A percentile compares a stretch with the other conserved stretches of the same genome.
These are phyloP conservation scores for Cercospora citrullina DNA, from an alignment of 2,329 filamentous ascomycete species.

Conservation along the genomic window DNA sequence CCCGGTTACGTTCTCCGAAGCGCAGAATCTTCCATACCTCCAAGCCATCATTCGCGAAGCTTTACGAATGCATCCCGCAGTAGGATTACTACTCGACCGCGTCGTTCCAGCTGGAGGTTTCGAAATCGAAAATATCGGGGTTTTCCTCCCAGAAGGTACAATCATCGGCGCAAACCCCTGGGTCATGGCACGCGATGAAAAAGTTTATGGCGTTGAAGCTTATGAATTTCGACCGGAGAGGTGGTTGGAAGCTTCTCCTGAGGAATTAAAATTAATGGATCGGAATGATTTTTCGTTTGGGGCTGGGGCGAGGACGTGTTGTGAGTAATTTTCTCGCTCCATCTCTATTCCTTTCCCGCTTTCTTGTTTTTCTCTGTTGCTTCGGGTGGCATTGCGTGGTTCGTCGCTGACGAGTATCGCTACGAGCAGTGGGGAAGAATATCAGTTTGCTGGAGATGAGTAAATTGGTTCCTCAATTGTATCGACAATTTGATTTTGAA, in stretches of 20 bases:
- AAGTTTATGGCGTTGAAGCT: slow-evolving; percentile 37
- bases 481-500: slow-evolving; percentile 28
- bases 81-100: slow-evolving; percentile 44
- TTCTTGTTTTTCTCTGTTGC: background rate
- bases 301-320: slow-evolving; percentile 21
- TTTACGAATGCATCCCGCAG: slow-evolving; percentile 47
- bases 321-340: background rate
- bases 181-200: slow-evolving; percentile 36
- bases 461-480: slow-evolving; percentile 35
- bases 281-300: slow-evolving; percentile 36
- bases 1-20: slow-evolving; percentile 36
- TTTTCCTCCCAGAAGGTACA: slow-evolving; percentile 37
- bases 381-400: background rate
- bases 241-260: slow-evolving; percentile 44
- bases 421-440: slow-evolving; percentile 22
- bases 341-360: background rate
- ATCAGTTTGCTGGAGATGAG: slow-evolving; percentile 34
- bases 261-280: slow-evolving; percentile 46
- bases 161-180: slow-evolving; percentile 39
- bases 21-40: slow-evolving; percentile 44
- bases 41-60: slow-evolving; percentile 49
- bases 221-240: slow-evolving; percentile 40
- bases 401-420: background rate
- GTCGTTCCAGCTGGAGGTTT: slow-evolving; percentile 43
- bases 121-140: slow-evolving; percentile 35